phyloP scores from a whole-genome alignment of 352 stramenopile species.

The Blastocystis sp. region DNA sequence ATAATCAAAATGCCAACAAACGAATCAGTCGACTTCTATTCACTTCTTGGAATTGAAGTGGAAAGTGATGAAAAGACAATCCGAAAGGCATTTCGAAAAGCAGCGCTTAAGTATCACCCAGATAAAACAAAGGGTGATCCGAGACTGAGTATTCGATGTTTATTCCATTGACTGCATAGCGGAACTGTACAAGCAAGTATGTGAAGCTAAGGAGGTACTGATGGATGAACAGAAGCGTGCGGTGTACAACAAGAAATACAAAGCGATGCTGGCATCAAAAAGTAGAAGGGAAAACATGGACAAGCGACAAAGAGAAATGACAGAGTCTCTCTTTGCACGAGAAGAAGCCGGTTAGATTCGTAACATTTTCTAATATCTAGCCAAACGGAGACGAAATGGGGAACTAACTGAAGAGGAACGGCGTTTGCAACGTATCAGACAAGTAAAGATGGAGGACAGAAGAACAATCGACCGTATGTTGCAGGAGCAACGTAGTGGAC shows the following conservation, averaged over 20 bases:
- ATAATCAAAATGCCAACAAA: neutral
- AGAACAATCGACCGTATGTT: constrained; percentile 15
- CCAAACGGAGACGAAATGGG: constrained; percentile 16
- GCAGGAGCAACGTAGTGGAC: neutral
- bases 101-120: constrained; percentile 36
- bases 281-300: constrained; percentile 48
- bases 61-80: constrained; percentile 45
- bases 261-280: constrained; percentile 40
- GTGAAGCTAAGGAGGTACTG: constrained; percentile 31
- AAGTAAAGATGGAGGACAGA: neutral
- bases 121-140: constrained; percentile 53
- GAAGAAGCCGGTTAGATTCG: neutral
- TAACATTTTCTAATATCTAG: neutral
- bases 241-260: constrained; percentile 26
- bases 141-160: neutral
- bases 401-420: constrained; percentile 22
- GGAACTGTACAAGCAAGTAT: constrained; percentile 26
- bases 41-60: constrained; percentile 49
- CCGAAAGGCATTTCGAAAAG: constrained; percentile 10
- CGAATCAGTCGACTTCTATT: constrained; percentile 21
- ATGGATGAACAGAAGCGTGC: constrained; percentile 21
- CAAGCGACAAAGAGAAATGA: constrained; percentile 33
- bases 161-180: neutral
- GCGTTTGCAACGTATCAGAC: neutral
- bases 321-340: neutral